Percentiles rank a stretch among this genome's conserved stretches.
These are phyloP conservation scores for Ophiocordyceps australis DNA, from an alignment of 2,329 filamentous ascomycete species.

Conservation along the genomic window DNA sequence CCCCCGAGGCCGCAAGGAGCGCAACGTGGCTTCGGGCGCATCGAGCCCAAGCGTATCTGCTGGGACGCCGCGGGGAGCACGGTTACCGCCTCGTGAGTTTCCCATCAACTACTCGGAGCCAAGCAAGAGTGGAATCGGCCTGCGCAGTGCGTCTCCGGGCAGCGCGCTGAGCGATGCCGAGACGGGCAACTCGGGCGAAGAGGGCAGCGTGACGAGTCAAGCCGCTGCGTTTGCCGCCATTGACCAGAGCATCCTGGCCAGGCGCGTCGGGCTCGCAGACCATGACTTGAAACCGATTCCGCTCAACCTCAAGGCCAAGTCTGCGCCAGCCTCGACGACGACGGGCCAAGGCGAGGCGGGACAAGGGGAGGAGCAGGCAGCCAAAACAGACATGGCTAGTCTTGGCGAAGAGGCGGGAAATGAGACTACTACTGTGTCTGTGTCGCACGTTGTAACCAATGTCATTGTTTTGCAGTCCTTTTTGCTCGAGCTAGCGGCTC, in stretches of 20 bases:
- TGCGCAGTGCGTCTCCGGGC: conserved; percentile 22
- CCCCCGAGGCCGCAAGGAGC: conserved; percentile 31
- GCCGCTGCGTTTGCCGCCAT: conserved; percentile 43
- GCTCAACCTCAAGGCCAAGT: conserved; percentile 13
- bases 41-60: conserved; percentile 10
- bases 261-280: conserved; percentile 30
- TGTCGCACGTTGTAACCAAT: conserved; percentile 67
- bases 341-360: conserved; percentile 11
- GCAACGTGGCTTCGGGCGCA: conserved; percentile 11
- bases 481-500: conserved; percentile 54
- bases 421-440: conserved; percentile 32
- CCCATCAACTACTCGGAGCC: conserved; percentile 18
- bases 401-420: conserved; percentile 4
- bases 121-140: conserved; percentile 8
- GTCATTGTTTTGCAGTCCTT: conserved; percentile 67
- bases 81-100: conserved; percentile 23
- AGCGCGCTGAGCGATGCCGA: conserved; percentile 13
- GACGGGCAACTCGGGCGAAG: conserved; percentile 11
- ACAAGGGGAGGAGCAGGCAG: not conserved
- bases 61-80: conserved; percentile 9
- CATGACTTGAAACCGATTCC: conserved; percentile 25
- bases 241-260: conserved; percentile 41
- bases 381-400: too few species aligned
- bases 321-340: too few species aligned
- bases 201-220: conserved; percentile 26